Conservation (phyloP, 2,329 filamentous ascomycete genomes). For the Rachicladosporium sp. region DNA sequence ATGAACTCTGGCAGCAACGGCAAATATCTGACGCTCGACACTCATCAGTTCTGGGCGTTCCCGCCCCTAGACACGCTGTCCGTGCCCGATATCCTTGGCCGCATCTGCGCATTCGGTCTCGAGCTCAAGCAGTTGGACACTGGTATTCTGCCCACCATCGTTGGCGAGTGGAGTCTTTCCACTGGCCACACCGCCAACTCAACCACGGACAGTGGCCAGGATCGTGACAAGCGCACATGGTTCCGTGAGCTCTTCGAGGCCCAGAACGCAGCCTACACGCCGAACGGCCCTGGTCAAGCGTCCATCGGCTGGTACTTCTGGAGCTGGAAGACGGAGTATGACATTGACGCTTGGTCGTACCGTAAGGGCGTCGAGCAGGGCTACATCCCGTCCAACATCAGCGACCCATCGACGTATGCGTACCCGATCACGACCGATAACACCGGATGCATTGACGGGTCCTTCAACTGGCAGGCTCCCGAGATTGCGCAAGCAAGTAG, state of each 20-base stretch:
- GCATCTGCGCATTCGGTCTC: conserved; percentile 9
- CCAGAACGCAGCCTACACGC: conserved; percentile 10
- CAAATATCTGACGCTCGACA: conserved; percentile 9
- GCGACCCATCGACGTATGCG: conserved; percentile 8
- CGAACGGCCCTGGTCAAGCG: conserved; percentile 8
- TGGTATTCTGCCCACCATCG: conserved; percentile 9
- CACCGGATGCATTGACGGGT: conserved; percentile 10
- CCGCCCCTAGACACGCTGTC: conserved; percentile 8
- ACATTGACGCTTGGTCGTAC: conserved; percentile 13
- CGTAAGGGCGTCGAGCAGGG: conserved; percentile 6
- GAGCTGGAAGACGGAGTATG: conserved; percentile 13
- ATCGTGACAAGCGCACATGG: conserved; percentile 10
- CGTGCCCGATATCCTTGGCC: conserved; percentile 5
- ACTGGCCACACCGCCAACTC: conserved; percentile 9
- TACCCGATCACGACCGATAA: conserved; percentile 8
- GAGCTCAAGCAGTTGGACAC: conserved; percentile 2
- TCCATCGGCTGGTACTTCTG: conserved; percentile 12
- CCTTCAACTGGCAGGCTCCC: conserved; percentile 9
- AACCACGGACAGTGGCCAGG: conserved; percentile 5
- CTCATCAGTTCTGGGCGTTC: conserved; percentile 16
- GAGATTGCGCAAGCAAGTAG: not conserved
- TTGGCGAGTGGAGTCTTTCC: conserved; percentile 11
- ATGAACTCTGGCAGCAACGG: conserved; percentile 4
- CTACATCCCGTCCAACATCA: conserved; percentile 11
- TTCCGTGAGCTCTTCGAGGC: conserved; percentile 11